A percentile compares a stretch with the other conserved stretches of the same genome.
These are phyloP conservation scores for Gracilariopsis chorda DNA, from an alignment of 23 red algal genomes.

Conservation along the genomic window DNA sequence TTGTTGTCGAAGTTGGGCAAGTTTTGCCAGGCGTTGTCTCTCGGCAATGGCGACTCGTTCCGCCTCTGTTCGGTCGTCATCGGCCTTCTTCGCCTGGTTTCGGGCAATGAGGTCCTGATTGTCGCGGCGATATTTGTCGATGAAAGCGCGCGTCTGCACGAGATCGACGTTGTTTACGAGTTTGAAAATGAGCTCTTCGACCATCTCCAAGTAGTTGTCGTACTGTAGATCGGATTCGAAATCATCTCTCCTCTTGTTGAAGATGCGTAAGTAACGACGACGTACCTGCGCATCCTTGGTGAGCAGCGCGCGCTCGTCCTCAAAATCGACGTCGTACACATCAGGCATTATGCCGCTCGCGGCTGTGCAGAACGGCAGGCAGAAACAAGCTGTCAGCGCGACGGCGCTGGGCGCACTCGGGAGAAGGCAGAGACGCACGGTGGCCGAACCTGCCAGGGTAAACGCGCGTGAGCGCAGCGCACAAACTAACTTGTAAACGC, in stretches of 20 bases:
- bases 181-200: constrained; percentile 81
- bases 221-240: constrained; percentile 70
- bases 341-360: background rate
- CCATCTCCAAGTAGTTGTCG: constrained; percentile 88
- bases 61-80: constrained; percentile 44
- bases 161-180: constrained; percentile 76
- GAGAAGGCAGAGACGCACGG: no score
- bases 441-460: no score
- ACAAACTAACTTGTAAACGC: no score
- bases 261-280: constrained; percentile 55
- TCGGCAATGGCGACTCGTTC: constrained; percentile 55
- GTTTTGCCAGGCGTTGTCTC: constrained; percentile 33
- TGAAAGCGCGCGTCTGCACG: constrained; percentile 25
- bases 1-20: constrained; percentile 35
- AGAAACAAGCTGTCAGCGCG: no score
- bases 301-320: constrained; percentile 38
- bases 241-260: constrained; percentile 88
- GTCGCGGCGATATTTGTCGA: constrained; percentile 61
- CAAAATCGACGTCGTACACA: constrained; percentile 41
- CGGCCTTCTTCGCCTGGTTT: constrained; percentile 54
- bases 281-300: constrained; percentile 60
- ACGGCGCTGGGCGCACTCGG: no score
- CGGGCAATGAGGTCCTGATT: constrained; percentile 58
- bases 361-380: no score
- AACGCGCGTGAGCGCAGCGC: no score